Percentiles rank a stretch among this genome's conserved stretches.
These are phyloP conservation scores for Cutaneotrichosporon dermatis DNA, from an alignment of 1,284 basidiomycete genomes.

Conservation along the genomic window DNA sequence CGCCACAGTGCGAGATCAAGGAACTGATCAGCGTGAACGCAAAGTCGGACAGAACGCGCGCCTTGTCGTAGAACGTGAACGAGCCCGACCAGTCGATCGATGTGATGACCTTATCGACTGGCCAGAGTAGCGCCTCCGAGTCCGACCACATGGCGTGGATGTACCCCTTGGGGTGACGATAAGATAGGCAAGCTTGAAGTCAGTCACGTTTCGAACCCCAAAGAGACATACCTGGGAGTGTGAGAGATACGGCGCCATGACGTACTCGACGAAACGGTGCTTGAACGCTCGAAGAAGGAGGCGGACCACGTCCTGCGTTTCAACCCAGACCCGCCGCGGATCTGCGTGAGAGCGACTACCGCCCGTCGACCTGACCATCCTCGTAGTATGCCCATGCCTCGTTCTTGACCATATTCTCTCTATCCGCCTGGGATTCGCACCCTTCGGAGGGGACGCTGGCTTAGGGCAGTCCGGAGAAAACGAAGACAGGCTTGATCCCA, in stretches of 20 bases:
- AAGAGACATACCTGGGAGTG: conserved; percentile 73
- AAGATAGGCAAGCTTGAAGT: conserved; percentile 79
- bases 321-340: conserved; percentile 57
- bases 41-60: conserved; percentile 69
- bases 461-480: conserved; percentile 77
- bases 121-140: conserved; percentile 84
- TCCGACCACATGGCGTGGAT: conserved; percentile 92
- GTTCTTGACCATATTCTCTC: conserved; percentile 47
- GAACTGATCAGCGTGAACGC: conserved; percentile 83
- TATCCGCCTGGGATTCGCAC: conserved; percentile 56
- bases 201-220: neutral
- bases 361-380: conserved; percentile 78
- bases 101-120: conserved; percentile 86
- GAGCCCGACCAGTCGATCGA: conserved; percentile 67
- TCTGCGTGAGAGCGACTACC: conserved; percentile 71
- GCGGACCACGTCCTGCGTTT: conserved; percentile 85
- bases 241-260: conserved; percentile 90
- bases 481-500: conserved; percentile 94
- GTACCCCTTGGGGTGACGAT: conserved; percentile 88
- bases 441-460: conserved; percentile 57
- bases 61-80: conserved; percentile 84
- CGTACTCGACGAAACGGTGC: conserved; percentile 91
- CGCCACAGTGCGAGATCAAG: conserved; percentile 83
- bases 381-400: conserved; percentile 90
- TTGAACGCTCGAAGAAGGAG: conserved; percentile 90